A percentile compares a stretch with the other conserved stretches of the same genome.
These are phyloP conservation scores for Endocarpon pusillum DNA, from an alignment of 495 filamentous ascomycete genomes.

Conservation along the genomic window DNA sequence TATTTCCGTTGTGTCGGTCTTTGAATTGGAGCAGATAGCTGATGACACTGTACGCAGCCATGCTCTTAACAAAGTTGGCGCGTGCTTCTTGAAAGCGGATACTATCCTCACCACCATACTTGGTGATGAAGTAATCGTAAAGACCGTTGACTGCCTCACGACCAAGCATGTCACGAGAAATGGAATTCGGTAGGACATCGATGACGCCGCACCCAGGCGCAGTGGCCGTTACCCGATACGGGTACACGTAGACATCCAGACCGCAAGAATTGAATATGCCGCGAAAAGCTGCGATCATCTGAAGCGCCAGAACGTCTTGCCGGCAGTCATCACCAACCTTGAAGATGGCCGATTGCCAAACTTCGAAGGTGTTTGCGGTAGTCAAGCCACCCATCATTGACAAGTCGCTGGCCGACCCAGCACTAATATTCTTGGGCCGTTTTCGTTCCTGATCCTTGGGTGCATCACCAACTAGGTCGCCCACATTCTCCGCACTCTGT, in stretches of 20 bases:
- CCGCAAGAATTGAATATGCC: conserved; percentile 90
- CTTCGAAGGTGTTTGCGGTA: conserved; percentile 48
- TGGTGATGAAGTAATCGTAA: conserved; percentile 94
- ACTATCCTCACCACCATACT: conserved; percentile 90
- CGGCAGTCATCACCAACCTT: conserved; percentile 98
- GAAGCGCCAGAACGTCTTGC: conserved; percentile 88
- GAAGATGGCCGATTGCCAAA: conserved; percentile 99
- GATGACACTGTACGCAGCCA: conserved; percentile 99
- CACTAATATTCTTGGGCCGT: conserved; percentile 23
- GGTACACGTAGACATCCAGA: conserved; percentile 91
- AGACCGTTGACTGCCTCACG: conserved; percentile 94
- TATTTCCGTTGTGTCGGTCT: conserved; percentile 97
- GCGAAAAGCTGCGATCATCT: conserved; percentile 94
- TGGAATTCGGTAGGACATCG: conserved; percentile 91
- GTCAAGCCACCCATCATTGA: conserved; percentile 10
- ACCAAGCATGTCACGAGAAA: conserved; percentile 96
- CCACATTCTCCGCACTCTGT: conserved; percentile 10
- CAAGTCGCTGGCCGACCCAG: background rate
- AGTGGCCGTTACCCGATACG: conserved; percentile 95
- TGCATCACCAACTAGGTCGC: conserved; percentile 11
- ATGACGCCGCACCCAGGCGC: conserved; percentile 97
- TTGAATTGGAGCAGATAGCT: conserved; percentile 97
- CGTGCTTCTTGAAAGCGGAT: conserved; percentile 88
- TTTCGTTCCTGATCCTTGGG: conserved; percentile 34
- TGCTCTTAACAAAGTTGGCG: conserved; percentile 96